These are phyloP conservation scores for Bipolaris bicolor DNA, from an alignment of 2,329 filamentous ascomycete genomes.

Conservation along the genomic window DNA sequence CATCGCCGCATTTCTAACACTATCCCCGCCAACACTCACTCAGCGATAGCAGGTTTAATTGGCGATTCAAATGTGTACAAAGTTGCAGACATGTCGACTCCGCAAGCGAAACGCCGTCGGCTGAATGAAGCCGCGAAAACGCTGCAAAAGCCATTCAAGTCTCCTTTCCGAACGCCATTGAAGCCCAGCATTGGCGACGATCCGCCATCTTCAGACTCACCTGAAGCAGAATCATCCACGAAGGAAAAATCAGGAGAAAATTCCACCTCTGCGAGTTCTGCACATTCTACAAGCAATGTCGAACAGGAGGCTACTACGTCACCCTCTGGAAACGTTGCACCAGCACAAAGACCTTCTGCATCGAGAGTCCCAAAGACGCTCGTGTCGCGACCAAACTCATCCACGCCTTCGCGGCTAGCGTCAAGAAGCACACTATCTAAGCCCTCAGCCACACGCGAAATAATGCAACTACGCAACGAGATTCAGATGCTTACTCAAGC, in stretches of 20 bases:
- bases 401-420: slow-evolving; percentile 18
- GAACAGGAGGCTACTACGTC: background rate
- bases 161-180: slow-evolving; percentile 63
- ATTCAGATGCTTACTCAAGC: slow-evolving; percentile 54
- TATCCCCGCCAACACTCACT: background rate
- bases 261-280: background rate
- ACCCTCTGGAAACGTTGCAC: background rate
- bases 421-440: slow-evolving; percentile 27
- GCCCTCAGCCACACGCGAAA: slow-evolving; percentile 39
- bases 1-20: background rate
- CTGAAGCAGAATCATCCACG: slow-evolving; percentile 16
- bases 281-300: slow-evolving; percentile 2
- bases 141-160: slow-evolving; percentile 74
- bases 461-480: slow-evolving; percentile 44
- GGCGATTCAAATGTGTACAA: slow-evolving; percentile 18
- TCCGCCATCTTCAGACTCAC: slow-evolving; percentile 35
- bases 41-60: background rate
- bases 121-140: slow-evolving; percentile 63
- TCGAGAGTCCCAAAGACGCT: slow-evolving; percentile 21
- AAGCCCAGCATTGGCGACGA: slow-evolving; percentile 33
- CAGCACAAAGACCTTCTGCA: slow-evolving; percentile 10
- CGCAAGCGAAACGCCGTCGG: slow-evolving; percentile 67
- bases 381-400: slow-evolving; percentile 16
- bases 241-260: background rate
- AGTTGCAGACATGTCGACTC: slow-evolving; percentile 53